Percentiles rank a stretch among this genome's conserved stretches.
These are phyloP conservation scores for Mycosphaerella arachidis DNA, from an alignment of 2,329 filamentous ascomycete species.

Conservation along the genomic window DNA sequence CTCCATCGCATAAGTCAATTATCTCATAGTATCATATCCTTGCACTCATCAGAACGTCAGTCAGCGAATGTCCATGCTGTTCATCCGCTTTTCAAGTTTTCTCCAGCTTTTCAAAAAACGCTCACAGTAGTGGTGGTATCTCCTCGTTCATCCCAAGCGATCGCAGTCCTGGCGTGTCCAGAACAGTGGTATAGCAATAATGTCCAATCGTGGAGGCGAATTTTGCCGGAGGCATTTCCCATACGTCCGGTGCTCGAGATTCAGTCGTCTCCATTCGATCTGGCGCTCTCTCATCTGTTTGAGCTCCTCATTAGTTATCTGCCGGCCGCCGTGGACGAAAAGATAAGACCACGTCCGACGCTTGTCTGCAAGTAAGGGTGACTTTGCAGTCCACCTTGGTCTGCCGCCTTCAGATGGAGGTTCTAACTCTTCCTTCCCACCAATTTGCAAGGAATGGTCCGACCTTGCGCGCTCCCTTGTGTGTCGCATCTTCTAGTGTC, in stretches of 20 bases:
- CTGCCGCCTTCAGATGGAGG: not conserved
- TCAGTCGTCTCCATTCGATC: too few species aligned
- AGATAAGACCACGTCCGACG: not conserved
- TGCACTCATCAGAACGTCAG: not conserved
- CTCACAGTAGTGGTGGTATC: not conserved
- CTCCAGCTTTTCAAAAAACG: not conserved
- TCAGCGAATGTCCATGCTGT: too few species aligned
- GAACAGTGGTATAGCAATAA: not conserved
- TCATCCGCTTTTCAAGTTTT: not conserved
- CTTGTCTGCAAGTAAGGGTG: not conserved
- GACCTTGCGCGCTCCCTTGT: too few species aligned
- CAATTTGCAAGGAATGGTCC: too few species aligned
- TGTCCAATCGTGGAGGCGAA: not conserved
- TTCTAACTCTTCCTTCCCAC: too few species aligned
- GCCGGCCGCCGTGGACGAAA: not conserved
- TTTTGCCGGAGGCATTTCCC: not conserved
- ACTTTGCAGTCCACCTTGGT: not conserved
- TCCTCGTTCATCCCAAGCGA: not conserved
- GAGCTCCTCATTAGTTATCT: not conserved
- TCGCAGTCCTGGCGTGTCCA: not conserved
- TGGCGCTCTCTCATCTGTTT: too few species aligned
- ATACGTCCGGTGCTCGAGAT: too few species aligned
- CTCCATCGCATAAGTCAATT: not conserved
- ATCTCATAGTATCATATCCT: not conserved
- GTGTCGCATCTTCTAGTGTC: conserved; percentile 32